Base-by-base conservation (phyloP, 768 basidiomycete species). In the Auricularia sp. region DNA sequence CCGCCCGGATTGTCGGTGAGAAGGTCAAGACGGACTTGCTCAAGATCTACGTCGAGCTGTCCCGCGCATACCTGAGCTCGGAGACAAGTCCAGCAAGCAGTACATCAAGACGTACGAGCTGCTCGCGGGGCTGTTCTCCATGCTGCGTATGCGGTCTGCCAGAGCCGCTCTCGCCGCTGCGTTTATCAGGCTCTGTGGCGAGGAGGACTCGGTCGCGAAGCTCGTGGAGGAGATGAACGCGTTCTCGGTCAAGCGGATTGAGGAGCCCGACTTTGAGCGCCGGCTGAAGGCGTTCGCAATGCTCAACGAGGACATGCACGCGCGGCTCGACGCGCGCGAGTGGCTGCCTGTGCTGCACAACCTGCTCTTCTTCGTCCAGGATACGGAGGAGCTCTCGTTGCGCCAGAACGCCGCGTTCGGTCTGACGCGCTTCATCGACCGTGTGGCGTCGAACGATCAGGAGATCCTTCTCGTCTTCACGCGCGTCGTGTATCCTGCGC, bases 191-290 rank as follows among this genome's bases (percentile, higher is more conserved):
- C 74, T 89, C 33, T 51, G 18, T 51, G 21, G 47, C 47, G 47
- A 51, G 8, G 11, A 78, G 80, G n/a, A 58, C 24, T 2, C 44
- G 24, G 67, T 92, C 1, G 81, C 86, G 1, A 73, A 78, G 6
- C 74, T 94, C 3, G 70, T 93, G 63, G 82, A 81, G 7, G 80
- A 80, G 0, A 79, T 98, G 67, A 98, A 98, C 70, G 87, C 96
- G 0, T 99, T 88, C 72, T 96, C 94, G 0, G 74, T 74, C 1
- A 89, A 85, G 69, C 82, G 94, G 6, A 74, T 94, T 39, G 93
- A 96, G 65, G 94, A 98, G 71, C 91, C 94, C 2, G 93, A 98
- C 73, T 98, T 97, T 68, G 91, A 95, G 65, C 82, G 85, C 35
- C 88, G 97, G 1, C 78, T 98, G 2, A 73, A 75, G 1, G 94